Percentiles rank a stretch among this genome's conserved stretches.
Conservation (phyloP, 345 rosid species). For the Lagerstroemia speciosa region DNA sequence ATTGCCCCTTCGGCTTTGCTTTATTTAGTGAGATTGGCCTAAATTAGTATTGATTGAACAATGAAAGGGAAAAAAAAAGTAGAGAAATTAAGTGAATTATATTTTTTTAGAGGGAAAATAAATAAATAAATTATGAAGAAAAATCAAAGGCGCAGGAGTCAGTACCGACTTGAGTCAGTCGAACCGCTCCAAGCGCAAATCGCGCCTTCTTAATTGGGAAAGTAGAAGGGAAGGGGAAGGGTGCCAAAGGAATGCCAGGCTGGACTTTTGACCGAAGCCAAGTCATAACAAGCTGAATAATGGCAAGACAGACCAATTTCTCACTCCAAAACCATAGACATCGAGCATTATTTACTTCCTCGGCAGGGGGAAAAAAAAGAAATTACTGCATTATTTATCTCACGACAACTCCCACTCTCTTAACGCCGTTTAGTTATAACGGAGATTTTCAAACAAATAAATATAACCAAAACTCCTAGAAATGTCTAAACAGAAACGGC, state of each 20-base stretch:
- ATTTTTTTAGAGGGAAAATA: background rate
- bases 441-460: slow-evolving; percentile 1
- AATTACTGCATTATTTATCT: slow-evolving; percentile 1
- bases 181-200: slow-evolving; percentile 12
- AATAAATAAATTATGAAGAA: background rate
- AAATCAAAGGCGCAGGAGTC: slow-evolving; percentile 1
- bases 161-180: slow-evolving; percentile 6
- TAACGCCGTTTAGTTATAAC: slow-evolving; percentile 15
- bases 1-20: too few species aligned
- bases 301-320: too few species aligned
- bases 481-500: background rate
- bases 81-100: too few species aligned
- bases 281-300: background rate
- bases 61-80: too few species aligned
- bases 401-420: slow-evolving; percentile 13
- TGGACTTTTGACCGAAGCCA: slow-evolving; percentile 6
- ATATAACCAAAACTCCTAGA: background rate
- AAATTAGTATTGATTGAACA: too few species aligned
- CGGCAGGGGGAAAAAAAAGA: too few species aligned
- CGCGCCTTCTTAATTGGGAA: slow-evolving; percentile 5
- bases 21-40: too few species aligned
- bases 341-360: too few species aligned
- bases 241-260: slow-evolving; percentile 15
- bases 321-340: too few species aligned
- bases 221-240: background rate